Evolutionary conservation across 495 filamentous ascomycete genomes (phyloP).

Genomic region (Beverwykella pulmonaria): DNA sequence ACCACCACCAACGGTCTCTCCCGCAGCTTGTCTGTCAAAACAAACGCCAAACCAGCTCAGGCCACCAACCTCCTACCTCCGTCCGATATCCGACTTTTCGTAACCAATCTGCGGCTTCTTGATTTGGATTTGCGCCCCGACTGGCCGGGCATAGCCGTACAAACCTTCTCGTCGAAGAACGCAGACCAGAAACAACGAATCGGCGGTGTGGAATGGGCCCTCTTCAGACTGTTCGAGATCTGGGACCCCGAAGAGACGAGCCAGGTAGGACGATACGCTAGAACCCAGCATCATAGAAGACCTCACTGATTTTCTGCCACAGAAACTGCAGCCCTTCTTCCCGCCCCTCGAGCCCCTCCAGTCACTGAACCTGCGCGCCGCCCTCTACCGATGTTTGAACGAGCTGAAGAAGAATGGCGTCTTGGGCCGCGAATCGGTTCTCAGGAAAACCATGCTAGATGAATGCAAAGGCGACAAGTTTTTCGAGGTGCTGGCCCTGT

Average conservation of each 20-base stretch:
- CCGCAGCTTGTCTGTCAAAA: conserved; percentile 38
- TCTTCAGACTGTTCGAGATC: conserved; percentile 78
- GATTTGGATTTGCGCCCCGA: conserved; percentile 73
- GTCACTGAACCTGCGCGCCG: conserved; percentile 83
- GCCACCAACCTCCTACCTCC: conserved; percentile 39
- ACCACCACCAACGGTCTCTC: conserved; percentile 16
- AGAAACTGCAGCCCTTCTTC: conserved; percentile 89
- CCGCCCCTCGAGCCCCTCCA: conserved; percentile 84
- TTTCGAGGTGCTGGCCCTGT: conserved; percentile 75
- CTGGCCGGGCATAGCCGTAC: conserved; percentile 71
- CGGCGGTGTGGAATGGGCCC: conserved; percentile 77
- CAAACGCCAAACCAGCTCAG: conserved; percentile 13
- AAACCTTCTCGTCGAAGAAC: conserved; percentile 67
- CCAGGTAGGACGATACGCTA: conserved; percentile 55
- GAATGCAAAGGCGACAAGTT: conserved; percentile 62
- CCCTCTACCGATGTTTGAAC: conserved; percentile 75
- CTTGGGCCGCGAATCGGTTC: conserved; percentile 71
- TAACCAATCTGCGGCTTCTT: conserved; percentile 78
- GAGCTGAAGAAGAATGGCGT: conserved; percentile 84
- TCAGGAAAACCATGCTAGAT: conserved; percentile 89
- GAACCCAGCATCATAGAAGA: too few relatives aligned
- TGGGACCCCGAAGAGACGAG: conserved; percentile 76
- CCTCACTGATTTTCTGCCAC: too few relatives aligned
- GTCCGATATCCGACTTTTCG: conserved; percentile 66
- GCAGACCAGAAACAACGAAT: conserved; percentile 73